Evolutionary conservation across 2,329 filamentous ascomycete species (phyloP).

Genomic region (Penicillium sp.): DNA sequence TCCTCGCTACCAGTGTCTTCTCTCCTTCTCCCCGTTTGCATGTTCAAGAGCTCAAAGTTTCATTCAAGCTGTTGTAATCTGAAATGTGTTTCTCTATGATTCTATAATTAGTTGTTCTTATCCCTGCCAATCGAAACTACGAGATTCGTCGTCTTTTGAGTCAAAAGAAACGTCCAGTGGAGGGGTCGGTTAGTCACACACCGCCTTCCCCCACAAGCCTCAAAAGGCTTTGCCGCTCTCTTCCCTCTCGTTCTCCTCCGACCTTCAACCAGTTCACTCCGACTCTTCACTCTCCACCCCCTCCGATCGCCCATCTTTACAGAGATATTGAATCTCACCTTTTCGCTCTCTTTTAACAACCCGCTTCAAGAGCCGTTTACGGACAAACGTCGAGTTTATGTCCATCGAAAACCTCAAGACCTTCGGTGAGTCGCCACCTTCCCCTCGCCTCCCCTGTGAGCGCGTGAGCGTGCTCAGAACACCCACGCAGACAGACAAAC

Average conservation of each 20-base stretch:
- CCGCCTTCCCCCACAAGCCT: conserved; percentile 40
- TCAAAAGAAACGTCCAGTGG: neutral
- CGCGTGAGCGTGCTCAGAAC: conserved; percentile 6
- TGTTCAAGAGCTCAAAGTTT: neutral
- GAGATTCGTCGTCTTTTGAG: neutral
- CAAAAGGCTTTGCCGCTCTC: conserved; percentile 40
- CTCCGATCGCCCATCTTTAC: conserved; percentile 26
- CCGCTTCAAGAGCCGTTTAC: conserved; percentile 48
- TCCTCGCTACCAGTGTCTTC: neutral
- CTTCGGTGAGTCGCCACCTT: conserved; percentile 68
- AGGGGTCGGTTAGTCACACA: conserved; percentile 33
- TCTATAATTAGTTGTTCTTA: neutral
- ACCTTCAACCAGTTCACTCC: conserved; percentile 25
- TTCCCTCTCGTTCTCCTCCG: conserved; percentile 32
- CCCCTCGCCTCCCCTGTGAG: conserved; percentile 20
- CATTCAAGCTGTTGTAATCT: neutral
- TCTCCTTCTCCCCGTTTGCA: neutral
- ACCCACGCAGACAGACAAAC: neutral
- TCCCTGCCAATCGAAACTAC: neutral
- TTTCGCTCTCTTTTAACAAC: conserved; percentile 30
- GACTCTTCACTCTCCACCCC: conserved; percentile 16
- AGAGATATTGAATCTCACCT: conserved; percentile 39
- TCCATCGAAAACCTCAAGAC: conserved; percentile 98
- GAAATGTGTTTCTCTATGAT: neutral
- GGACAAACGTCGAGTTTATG: conserved; percentile 84